phyloP scores from a whole-genome alignment of 1,284 basidiomycete genomes.

The Sanghuangporus sanghuang region DNA sequence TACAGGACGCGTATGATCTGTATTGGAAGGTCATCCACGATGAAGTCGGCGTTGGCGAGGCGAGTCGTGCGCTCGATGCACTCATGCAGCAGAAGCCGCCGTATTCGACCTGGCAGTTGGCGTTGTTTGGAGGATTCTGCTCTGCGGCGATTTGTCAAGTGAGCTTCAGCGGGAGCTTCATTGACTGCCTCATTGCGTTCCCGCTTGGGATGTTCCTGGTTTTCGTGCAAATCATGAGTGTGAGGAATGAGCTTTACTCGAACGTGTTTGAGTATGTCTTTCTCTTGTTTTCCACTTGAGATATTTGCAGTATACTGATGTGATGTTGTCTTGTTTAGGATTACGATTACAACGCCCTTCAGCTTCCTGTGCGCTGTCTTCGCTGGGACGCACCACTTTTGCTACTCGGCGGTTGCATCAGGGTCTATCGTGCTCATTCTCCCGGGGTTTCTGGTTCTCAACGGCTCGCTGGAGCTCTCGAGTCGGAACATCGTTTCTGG shows the following conservation, averaged over 20 bases:
- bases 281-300: slow-evolving; percentile 1
- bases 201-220: slow-evolving; percentile 82
- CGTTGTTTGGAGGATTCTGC: slow-evolving; percentile 79
- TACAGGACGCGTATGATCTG: slow-evolving; percentile 69
- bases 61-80: slow-evolving; percentile 65
- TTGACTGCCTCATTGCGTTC: slow-evolving; percentile 73
- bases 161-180: slow-evolving; percentile 71
- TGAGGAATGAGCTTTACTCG: slow-evolving; percentile 77
- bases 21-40: slow-evolving; percentile 93
- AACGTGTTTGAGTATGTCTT: slow-evolving; percentile 76
- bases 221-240: slow-evolving; percentile 68
- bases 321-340: slow-evolving; percentile 32
- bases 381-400: slow-evolving; percentile 67
- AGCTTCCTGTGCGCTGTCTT: slow-evolving; percentile 81
- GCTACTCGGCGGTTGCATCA: slow-evolving; percentile 84
- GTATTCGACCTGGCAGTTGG: slow-evolving; percentile 63
- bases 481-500: slow-evolving; percentile 77
- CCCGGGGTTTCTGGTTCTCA: slow-evolving; percentile 80
- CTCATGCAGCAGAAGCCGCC: slow-evolving; percentile 68
- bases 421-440: slow-evolving; percentile 85
- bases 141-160: slow-evolving; percentile 75
- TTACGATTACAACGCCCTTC: slow-evolving; percentile 74
- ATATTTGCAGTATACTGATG: background rate
- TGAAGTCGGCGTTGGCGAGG: slow-evolving; percentile 76
- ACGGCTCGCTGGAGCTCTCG: slow-evolving; percentile 77